Base-by-base conservation (phyloP, 768 basidiomycete species). In the Tylopilus plumbeoviolaceoides region DNA sequence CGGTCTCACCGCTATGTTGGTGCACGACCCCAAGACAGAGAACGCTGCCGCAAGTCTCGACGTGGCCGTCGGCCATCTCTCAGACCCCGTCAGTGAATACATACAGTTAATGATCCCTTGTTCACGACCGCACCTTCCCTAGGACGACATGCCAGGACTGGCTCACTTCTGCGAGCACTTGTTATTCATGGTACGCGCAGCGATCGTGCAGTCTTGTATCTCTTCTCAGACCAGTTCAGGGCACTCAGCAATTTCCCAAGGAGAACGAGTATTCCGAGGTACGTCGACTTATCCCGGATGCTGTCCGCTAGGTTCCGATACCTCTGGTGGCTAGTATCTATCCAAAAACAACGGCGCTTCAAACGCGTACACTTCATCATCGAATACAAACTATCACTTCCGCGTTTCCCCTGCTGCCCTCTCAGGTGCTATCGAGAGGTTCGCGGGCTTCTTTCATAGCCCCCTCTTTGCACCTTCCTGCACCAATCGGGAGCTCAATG, bases 151-250 rank as follows among this genome's bases (percentile, higher is more conserved):
- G 80, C 93, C 90, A 10, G 93, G 93, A 11, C 78, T 95, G 41
- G 93, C 93, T 44, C 92, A 95, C 70, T 95, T 95, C 65, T 95
- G 94, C 72, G 95, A 99, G 68, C 95, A 99, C 69, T 67, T 99
- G 45, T 71, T 97, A 56, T 99, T 99, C 72, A 91, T 99, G 85
- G 95, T 93, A 61, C 56, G 84, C 68, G 5, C 8, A 30, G 7
- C 31, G 31, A 36, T 43, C 31, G 8, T 41, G 14, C 23, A 11
- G 1, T 43, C 15, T 3, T 11, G 11, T 28, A 15, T 47, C 1
- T 11, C 48, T 49, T 27, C 23, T 51, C 30, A 58, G 49, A 21
- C 40, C 33, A 35, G 21, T 38, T 55, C 38, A 91, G 89, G 89
- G 90, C 18, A 91, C 88, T 10, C 81, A 84, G 59, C 82, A 83